phyloP scores from a whole-genome alignment of 257 asterid genomes.

The Lycium ferocissimum region DNA sequence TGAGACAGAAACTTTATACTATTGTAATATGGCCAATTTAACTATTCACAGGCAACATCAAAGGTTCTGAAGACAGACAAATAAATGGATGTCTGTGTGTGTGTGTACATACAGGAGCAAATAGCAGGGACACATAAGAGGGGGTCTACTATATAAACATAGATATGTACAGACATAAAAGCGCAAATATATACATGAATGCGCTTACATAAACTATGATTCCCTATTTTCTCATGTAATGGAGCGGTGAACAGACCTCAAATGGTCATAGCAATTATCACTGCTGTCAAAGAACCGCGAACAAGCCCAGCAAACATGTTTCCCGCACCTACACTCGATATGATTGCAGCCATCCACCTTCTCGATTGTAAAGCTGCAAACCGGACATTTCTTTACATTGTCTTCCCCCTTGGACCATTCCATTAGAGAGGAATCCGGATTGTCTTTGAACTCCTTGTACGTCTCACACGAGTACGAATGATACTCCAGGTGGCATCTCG shows the following conservation, averaged over 20 bases:
- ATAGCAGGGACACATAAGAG: background rate
- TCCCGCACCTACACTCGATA: conserved; percentile 78
- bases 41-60: background rate
- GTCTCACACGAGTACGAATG: conserved; percentile 76
- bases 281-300: conserved; percentile 56
- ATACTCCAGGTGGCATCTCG: conserved; percentile 83
- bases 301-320: conserved; percentile 90
- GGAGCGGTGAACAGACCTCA: conserved; percentile 65
- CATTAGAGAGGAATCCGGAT: conserved; percentile 79
- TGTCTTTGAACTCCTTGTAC: conserved; percentile 66
- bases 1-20: too few species aligned
- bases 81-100: background rate
- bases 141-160: background rate
- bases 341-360: conserved; percentile 96
- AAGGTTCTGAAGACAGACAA: background rate
- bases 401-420: conserved; percentile 84
- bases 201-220: conserved; percentile 13
- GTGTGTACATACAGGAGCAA: background rate
- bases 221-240: conserved; percentile 37
- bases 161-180: background rate
- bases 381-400: conserved; percentile 76
- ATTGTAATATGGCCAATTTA: too few species aligned
- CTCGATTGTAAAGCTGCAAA: conserved; percentile 79
- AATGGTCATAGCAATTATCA: conserved; percentile 71
- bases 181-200: background rate